Evolutionary conservation across 306 rosid species (phyloP).

Genomic region (Clitoria ternatea): DNA sequence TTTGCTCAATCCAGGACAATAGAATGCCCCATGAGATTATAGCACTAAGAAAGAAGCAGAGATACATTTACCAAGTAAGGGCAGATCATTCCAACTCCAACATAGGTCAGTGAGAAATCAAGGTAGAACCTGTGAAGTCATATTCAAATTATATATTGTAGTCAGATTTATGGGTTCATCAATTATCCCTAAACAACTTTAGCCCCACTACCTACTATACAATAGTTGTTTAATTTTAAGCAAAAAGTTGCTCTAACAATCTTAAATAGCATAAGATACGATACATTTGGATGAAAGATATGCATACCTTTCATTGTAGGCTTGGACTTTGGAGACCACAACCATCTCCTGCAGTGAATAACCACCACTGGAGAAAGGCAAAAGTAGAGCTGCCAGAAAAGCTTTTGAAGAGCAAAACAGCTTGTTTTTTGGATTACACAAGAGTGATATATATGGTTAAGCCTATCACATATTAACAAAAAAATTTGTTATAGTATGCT

Average conservation of each 20-base stretch:
- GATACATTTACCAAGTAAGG: conserved; percentile 40
- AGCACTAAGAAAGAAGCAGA: conserved; percentile 74
- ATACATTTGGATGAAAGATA: background rate
- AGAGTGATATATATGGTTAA: background rate
- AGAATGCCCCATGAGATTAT: conserved; percentile 86
- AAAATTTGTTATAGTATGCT: background rate
- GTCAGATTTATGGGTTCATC: too few species aligned
- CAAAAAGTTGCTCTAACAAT: too few species aligned
- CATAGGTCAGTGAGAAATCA: conserved; percentile 75
- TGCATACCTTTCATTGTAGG: conserved; percentile 37
- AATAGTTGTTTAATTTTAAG: too few species aligned
- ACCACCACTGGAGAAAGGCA: conserved; percentile 76
- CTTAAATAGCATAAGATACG: background rate
- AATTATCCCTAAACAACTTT: too few species aligned
- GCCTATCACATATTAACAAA: background rate
- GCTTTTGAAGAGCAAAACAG: conserved; percentile 52
- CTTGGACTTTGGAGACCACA: conserved; percentile 69
- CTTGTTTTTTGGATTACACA: conserved; percentile 55
- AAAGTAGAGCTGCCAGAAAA: conserved; percentile 55
- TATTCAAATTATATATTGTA: too few species aligned
- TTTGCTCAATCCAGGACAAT: too few species aligned
- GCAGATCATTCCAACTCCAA: conserved; percentile 99
- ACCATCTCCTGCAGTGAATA: conserved; percentile 50
- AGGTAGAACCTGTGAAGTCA: conserved; percentile 85
- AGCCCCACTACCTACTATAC: too few species aligned